phyloP scores from a whole-genome alignment of 1,139 yeast genomes.

The Debaryomyces subglobosus region DNA sequence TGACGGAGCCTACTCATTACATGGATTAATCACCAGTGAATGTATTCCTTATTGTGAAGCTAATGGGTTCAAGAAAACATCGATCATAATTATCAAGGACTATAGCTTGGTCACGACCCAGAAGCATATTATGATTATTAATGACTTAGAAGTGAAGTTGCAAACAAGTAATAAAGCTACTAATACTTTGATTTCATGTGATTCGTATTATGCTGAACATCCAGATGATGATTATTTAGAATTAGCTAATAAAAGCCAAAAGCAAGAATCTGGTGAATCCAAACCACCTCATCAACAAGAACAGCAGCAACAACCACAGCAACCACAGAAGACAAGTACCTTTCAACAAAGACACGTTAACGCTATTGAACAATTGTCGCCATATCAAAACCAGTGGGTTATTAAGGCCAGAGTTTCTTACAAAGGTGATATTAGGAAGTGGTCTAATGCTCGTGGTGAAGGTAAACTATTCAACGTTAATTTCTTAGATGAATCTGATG shows the following conservation, averaged over 20 bases:
- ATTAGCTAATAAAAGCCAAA: conserved; percentile 20
- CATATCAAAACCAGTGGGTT: conserved; percentile 89
- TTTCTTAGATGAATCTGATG: conserved; percentile 92
- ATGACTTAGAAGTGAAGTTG: conserved; percentile 51
- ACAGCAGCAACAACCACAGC: conserved; percentile 15
- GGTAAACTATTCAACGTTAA: conserved; percentile 90
- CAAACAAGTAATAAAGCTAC: conserved; percentile 46
- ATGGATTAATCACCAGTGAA: conserved; percentile 66
- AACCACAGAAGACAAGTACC: conserved; percentile 19
- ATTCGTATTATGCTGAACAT: conserved; percentile 55
- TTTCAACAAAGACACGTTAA: conserved; percentile 40
- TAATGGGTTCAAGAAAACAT: conserved; percentile 41
- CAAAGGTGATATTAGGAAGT: conserved; percentile 86
- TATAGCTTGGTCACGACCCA: conserved; percentile 52
- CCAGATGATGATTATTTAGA: conserved; percentile 53
- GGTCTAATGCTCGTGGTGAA: conserved; percentile 85
- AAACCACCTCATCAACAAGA: conserved; percentile 12
- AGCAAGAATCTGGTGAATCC: conserved; percentile 13
- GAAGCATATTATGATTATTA: conserved; percentile 59
- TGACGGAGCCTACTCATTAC: conserved; percentile 66
- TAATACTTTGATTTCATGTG: conserved; percentile 45
- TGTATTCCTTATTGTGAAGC: conserved; percentile 54
- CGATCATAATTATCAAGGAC: conserved; percentile 39
- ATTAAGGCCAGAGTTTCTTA: conserved; percentile 89
- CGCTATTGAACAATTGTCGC: conserved; percentile 87